phyloP scores from a whole-genome alignment of 164 flowering plant species.

The Liquidambar formosana region DNA sequence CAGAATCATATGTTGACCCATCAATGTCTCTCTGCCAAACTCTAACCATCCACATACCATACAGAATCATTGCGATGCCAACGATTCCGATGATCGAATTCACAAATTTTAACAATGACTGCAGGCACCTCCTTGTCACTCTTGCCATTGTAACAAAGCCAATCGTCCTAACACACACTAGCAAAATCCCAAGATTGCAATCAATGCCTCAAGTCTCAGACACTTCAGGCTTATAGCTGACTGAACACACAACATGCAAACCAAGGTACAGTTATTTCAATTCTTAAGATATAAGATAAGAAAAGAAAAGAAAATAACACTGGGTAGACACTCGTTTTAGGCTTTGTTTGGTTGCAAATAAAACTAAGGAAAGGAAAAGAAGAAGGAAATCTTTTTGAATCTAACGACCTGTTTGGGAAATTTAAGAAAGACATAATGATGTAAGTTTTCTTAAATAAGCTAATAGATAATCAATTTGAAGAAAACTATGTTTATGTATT shows the following conservation, averaged over 20 bases:
- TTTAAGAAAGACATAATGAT: no score
- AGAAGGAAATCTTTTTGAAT: no score
- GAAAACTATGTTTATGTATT: no score
- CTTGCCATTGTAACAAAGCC: slow-evolving; percentile 40
- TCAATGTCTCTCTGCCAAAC: slow-evolving; percentile 29
- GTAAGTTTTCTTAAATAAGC: no score
- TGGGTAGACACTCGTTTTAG: no score
- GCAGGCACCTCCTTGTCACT: slow-evolving; percentile 40
- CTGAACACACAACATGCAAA: background rate
- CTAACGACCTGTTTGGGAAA: no score
- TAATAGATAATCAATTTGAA: no score
- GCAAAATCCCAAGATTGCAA: background rate
- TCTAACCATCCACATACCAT: slow-evolving; percentile 43
- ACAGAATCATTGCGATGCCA: slow-evolving; percentile 40
- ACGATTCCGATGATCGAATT: slow-evolving; percentile 42
- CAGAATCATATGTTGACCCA: no score
- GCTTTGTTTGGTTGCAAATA: no score
- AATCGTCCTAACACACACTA: no score
- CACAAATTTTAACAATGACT: slow-evolving; percentile 37
- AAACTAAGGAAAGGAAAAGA: no score
- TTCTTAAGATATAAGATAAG: background rate
- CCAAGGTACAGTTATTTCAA: background rate
- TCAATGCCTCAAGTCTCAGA: background rate
- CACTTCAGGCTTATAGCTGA: background rate
- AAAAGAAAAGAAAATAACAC: no score